Base-by-base conservation (phyloP, 2,329 filamentous ascomycete genomes). In the Penicillium sp. region DNA sequence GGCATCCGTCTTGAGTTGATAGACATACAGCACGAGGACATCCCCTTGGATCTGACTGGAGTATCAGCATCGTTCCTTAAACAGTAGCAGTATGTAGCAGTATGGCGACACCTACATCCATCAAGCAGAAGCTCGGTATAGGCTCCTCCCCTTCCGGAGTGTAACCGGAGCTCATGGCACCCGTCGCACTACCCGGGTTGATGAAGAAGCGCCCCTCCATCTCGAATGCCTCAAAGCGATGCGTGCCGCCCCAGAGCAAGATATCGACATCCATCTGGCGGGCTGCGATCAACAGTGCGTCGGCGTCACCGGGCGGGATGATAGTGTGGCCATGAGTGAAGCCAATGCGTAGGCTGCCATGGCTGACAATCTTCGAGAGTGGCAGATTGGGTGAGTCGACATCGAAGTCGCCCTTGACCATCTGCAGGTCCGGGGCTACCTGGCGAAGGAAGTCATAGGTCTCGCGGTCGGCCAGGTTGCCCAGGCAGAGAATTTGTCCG, bases 21-120 rank as follows among this genome's bases (percentile, higher is more conserved):
- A 97, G 43, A 97, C 91, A 68, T 97, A 97, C 40, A 97, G 77
- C 49, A 94, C 94, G 56, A 97, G 79, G 13, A 94, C 94, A 66
- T 96, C 94, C 26, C 91, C 91, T 80, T 97, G 91, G 28, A 95
- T 88, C 89, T 95, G 59, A 51, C 57, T 34, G 49, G 6, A 8
- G 40, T 40, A 42, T 59, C 37, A 60, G 55, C 47, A 13, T 26
- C 34, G 24, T 8, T 8, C 4, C 4, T 20, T 16, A 31, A 0
- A n/a, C 1, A 10, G n/a, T 22, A 9, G 40, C n/a, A 31, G 41
- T 35, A 41, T 44, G n/a, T 22, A 9, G 40, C n/a, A 31, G 41
- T 35, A 41, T 44, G 9, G 20, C 13, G 11, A 35, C 37, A 85
- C 89, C 75, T 69, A 96, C 90, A 79, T 97, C 91, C 91, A 97